These are phyloP conservation scores for Raffaelea arxii DNA, from an alignment of 2,329 filamentous ascomycete species.

Conservation along the genomic window DNA sequence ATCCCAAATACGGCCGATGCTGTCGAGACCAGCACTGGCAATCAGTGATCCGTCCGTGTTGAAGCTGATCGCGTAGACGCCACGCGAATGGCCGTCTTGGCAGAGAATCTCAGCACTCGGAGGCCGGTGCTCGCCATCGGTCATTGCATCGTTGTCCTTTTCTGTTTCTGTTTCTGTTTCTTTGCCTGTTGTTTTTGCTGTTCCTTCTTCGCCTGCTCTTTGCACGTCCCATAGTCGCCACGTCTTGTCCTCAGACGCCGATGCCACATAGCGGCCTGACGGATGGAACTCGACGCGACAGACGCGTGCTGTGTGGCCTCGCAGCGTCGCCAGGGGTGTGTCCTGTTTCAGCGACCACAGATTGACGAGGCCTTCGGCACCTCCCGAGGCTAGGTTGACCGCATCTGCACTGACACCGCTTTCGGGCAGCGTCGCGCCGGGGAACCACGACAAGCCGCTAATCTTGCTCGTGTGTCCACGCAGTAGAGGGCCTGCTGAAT, in stretches of 20 bases:
- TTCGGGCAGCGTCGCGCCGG: slow-evolving; percentile 64
- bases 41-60: slow-evolving; percentile 85
- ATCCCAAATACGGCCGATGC: slow-evolving; percentile 93
- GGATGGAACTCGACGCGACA: slow-evolving; percentile 93
- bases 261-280: slow-evolving; percentile 79
- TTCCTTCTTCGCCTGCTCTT: slow-evolving; percentile 56
- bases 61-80: slow-evolving; percentile 84
- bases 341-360: slow-evolving; percentile 86
- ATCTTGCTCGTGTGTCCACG: slow-evolving; percentile 84
- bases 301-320: slow-evolving; percentile 78
- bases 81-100: slow-evolving; percentile 90
- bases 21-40: slow-evolving; percentile 87
- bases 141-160: background rate
- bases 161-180: background rate
- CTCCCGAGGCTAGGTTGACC: slow-evolving; percentile 83
- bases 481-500: slow-evolving; percentile 63
- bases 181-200: background rate
- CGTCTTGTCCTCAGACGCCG: slow-evolving; percentile 90
- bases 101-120: slow-evolving; percentile 45
- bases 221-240: slow-evolving; percentile 95
- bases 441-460: slow-evolving; percentile 84
- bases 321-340: slow-evolving; percentile 71
- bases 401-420: slow-evolving; percentile 60
- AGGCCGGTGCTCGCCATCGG: background rate
- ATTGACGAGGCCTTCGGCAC: slow-evolving; percentile 77